Percentiles rank a stretch among this genome's conserved stretches.
These are phyloP conservation scores for Anastatica hierochuntica DNA, from an alignment of 345 rosid genomes.

Conservation along the genomic window DNA sequence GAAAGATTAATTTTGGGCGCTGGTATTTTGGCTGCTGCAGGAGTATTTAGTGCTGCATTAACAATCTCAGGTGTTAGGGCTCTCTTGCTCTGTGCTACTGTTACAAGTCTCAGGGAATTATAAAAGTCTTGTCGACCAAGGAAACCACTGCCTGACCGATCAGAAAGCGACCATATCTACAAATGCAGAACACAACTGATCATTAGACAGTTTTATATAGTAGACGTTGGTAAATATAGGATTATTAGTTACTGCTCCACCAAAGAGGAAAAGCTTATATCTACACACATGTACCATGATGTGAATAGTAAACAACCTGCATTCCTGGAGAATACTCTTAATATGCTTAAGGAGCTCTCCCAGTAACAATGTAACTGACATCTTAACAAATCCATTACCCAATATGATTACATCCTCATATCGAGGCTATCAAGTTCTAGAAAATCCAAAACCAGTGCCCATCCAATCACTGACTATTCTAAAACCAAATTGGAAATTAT, in stretches of 20 bases:
- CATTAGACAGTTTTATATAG: neutral
- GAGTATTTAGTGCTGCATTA: slow-evolving; percentile 85
- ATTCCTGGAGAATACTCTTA: too few relatives aligned
- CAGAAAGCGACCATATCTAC: slow-evolving; percentile 87
- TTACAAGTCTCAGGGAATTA: slow-evolving; percentile 88
- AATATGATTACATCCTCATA: too few relatives aligned
- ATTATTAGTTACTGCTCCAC: neutral
- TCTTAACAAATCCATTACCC: too few relatives aligned
- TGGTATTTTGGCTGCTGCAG: slow-evolving; percentile 92
- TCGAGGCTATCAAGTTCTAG: too few relatives aligned
- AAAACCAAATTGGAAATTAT: too few relatives aligned
- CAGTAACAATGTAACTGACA: too few relatives aligned
- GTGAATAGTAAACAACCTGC: too few relatives aligned
- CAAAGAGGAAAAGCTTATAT: neutral
- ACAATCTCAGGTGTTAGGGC: slow-evolving; percentile 89
- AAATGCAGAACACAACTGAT: slow-evolving; percentile 18
- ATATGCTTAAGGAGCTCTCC: too few relatives aligned
- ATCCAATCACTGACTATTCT: too few relatives aligned
- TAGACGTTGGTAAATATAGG: too few relatives aligned
- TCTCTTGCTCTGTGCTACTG: slow-evolving; percentile 94
- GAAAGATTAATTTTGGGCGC: slow-evolving; percentile 78
- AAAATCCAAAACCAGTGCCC: too few relatives aligned
- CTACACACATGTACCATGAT: neutral
- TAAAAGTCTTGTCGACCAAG: slow-evolving; percentile 80
- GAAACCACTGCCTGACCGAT: slow-evolving; percentile 62